Evolutionary conservation across 2,329 filamentous ascomycete genomes (phyloP).

Genomic region (Botrytis elliptica): DNA sequence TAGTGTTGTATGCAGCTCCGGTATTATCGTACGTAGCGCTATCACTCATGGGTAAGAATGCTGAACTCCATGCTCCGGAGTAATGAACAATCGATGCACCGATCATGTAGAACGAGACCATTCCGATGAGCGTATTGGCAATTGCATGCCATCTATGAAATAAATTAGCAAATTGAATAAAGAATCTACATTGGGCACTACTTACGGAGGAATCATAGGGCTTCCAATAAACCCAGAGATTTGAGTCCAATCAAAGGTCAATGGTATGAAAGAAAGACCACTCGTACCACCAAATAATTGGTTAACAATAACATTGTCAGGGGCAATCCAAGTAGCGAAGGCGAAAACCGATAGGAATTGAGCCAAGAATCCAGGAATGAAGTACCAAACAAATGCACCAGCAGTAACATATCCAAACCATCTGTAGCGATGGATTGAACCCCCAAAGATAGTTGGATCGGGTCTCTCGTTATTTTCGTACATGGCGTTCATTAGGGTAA

Average conservation of each 20-base stretch:
- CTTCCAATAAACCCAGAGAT: conserved; percentile 43
- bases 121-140: conserved; percentile 68
- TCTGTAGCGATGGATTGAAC: conserved; percentile 39
- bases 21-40: conserved; percentile 73
- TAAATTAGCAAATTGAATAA: background rate
- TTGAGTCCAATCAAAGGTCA: conserved; percentile 76
- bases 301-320: conserved; percentile 65
- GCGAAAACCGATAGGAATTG: conserved; percentile 70
- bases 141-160: conserved; percentile 61
- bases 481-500: conserved; percentile 51
- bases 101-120: conserved; percentile 63
- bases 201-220: conserved; percentile 49
- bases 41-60: conserved; percentile 67
- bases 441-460: conserved; percentile 46
- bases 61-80: conserved; percentile 42
- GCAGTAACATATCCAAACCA: conserved; percentile 41
- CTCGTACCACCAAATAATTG: conserved; percentile 67
- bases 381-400: conserved; percentile 51
- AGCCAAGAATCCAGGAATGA: conserved; percentile 59
- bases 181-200: background rate
- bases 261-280: conserved; percentile 65
- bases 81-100: conserved; percentile 61
- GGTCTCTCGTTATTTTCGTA: conserved; percentile 61
- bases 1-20: conserved; percentile 61
- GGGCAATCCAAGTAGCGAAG: conserved; percentile 69